Evolutionary conservation across 2,329 filamentous ascomycete genomes (phyloP), one percentile per base, ranked within the genome.

Genomic region (Aspergillus fumigatiaffinis): DNA sequence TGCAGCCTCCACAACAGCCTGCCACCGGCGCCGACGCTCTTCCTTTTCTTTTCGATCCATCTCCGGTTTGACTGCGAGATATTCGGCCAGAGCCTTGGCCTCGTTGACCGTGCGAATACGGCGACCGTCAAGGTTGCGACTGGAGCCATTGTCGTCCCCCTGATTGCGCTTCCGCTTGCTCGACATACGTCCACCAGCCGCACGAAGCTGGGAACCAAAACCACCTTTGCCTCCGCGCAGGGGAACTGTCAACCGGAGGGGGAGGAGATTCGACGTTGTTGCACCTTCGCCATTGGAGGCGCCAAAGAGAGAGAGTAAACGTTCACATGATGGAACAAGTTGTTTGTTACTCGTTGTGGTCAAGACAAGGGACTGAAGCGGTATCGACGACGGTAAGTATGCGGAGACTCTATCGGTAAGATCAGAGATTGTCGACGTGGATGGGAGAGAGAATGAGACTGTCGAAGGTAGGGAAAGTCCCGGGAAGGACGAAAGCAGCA

Each of bases 41-140:
- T 97, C 92, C 69, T 92, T 93, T 73, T 97, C 92, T 71, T 91
- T 91, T 75, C 88, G 87, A 62, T 97, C 94, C 93, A 99, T 97
- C 60, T 97, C 93, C 0, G 95, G 94, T 72, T 97, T 97, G 64
- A 96, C 90, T 2, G 92, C 91, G 1, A 97, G 83, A 68, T 97
- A 97, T 72, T 97, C 92, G 0, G 95, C 94, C 21, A 99, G 80
- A 1, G 91, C 90, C 75, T 99, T 99, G 35, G 94, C 94, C 73
- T 99, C 94, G 41, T 90, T 93, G 28, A 97, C 91, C 2, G 94
- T 97, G 52, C 95, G 87, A 55, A 99, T 75, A 56, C 94, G 85
- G 23, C 94, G 87, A 0, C 94, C 94, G 68, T 97, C 94, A 1
- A 99, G 82, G 64, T 97, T 99, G 62, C 94, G 87, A 70, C 91